Evolutionary conservation across 306 rosid genomes (phyloP), one percentile per base, ranked within the genome.

Genomic region (Trichosanthes cucumerina): DNA sequence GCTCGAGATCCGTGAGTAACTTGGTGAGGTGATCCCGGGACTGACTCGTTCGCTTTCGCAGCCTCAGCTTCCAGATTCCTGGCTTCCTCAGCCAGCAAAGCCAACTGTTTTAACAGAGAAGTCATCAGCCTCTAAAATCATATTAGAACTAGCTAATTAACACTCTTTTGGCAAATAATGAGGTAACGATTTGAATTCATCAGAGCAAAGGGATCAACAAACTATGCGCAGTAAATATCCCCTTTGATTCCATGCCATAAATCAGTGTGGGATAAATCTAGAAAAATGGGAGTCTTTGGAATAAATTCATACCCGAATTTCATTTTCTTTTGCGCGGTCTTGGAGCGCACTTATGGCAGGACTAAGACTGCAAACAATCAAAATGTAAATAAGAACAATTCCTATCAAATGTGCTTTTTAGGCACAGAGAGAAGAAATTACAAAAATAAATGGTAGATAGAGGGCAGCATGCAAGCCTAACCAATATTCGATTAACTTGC

Each of bases 401-500:
- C 69, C 77, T 66, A 46, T 18, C 50, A 12, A 53, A 62, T n/a
- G 43, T 77, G 75, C 5, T 58, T 23, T 58, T 11, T 1, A 79
- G 31, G 81, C 26, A 18, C 16, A 49, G 4, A 3, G 41, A 44
- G 54, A 62, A 78, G 5, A 39, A 33, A 80, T 6, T 11, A 41
- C 3, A 39, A 6, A 43, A 21, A 69, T 33, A 33, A 81, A 76
- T 3, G 73, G 71, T 31, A 9, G 77, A 76, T 26, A 81, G 26
- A 44, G 33, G 79, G 76, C 81, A 79, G 62, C 64, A 68, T 63
- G 46, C 74, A 76, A 81, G 62, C 62, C 97, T 89, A 38, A 96
- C 99, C 99, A 96, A 86, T 91, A 91, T 83, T 96, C 98, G 49
- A 96, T 96, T 80, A 96, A 84, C 81, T 96, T 96, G 98, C 99